A percentile compares a stretch with the other conserved stretches of the same genome.
phyloP scores from a whole-genome alignment of 768 basidiomycete species.

The Aureoboletus auriporus region DNA sequence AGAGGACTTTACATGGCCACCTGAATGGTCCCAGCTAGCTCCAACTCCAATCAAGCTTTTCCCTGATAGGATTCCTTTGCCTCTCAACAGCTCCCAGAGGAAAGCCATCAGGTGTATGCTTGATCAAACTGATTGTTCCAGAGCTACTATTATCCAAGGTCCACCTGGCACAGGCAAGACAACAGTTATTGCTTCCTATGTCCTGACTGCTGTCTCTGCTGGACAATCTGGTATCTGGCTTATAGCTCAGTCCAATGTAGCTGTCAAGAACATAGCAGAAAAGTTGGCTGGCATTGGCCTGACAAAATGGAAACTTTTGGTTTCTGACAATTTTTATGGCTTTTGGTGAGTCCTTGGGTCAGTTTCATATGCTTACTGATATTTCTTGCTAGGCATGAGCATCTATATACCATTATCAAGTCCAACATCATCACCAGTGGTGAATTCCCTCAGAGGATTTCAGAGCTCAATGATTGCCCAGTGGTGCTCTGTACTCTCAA shows the following conservation, averaged over 20 bases:
- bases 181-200: conserved; percentile 65
- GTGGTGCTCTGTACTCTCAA: conserved; percentile 74
- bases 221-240: conserved; percentile 64
- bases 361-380: background rate
- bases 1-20: conserved; percentile 36
- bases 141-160: conserved; percentile 40
- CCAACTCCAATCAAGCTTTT: conserved; percentile 16
- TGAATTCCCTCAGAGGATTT: conserved; percentile 30
- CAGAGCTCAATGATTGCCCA: conserved; percentile 36
- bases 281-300: conserved; percentile 60
- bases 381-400: conserved; percentile 65
- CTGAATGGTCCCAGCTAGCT: conserved; percentile 24
- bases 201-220: conserved; percentile 40
- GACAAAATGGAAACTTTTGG: conserved; percentile 57
- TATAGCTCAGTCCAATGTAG: conserved; percentile 81
- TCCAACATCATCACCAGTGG: conserved; percentile 50
- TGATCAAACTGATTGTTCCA: conserved; percentile 25
- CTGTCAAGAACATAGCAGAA: conserved; percentile 87
- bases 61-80: conserved; percentile 16
- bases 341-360: conserved; percentile 49
- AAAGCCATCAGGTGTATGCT: conserved; percentile 38
- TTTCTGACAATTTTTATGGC: conserved; percentile 63
- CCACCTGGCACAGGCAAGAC: conserved; percentile 75
- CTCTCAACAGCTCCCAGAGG: conserved; percentile 38
- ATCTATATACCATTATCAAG: conserved; percentile 53